Base-by-base conservation (phyloP, 371 early-diverging fungal species). In the Saksenaea oblongispora region DNA sequence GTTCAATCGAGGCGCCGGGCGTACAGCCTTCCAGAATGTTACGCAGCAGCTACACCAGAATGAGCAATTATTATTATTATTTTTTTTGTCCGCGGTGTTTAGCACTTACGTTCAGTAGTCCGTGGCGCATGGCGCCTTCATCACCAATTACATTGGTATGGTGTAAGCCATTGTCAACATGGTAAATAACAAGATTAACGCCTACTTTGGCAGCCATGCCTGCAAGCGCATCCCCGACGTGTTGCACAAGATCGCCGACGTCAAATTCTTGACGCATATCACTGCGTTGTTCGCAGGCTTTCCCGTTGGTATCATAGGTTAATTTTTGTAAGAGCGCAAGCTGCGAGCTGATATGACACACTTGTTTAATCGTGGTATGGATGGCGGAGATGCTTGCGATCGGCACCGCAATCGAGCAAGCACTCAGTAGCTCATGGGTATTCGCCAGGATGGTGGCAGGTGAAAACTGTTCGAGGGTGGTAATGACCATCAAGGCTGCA, bases 121-220 rank as follows among this genome's bases (percentile, higher is more conserved):
- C 78, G 63, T 89, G 86, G 13, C 83, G 76, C 36, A 84, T 80
- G 22, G 76, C 80, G 15, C 76, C 83, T 63, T 84, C 85, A 63
- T 87, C 83, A 3, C 86, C 88, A 26, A 84, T 70, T 39, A 87
- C 85, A 41, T 76, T 73, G 13, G 83, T 68, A 65, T 85, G 82
- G 66, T 82, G 78, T 59, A 87, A 53, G 2, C 71, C 85, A 67
- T 78, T 78, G 54, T 87, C 86, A 0, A 77, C 67, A 59, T 87
- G 86, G 60, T 83, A 86, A n/a, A 89, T 73, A 0, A 86, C 84
- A 54, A 89, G 71, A 61, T 87, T 84, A 3, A 89, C 84, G 13
- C 78, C 82, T 36, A 82, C 69, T 22, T 78, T 71, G n/a, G 85
- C 75, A 8, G 86, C 84, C 60, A 81, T 77, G 17, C 87, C 89